phyloP scores from a whole-genome alignment of 2,329 filamentous ascomycete species.

The Sordariomycetes sp. region DNA sequence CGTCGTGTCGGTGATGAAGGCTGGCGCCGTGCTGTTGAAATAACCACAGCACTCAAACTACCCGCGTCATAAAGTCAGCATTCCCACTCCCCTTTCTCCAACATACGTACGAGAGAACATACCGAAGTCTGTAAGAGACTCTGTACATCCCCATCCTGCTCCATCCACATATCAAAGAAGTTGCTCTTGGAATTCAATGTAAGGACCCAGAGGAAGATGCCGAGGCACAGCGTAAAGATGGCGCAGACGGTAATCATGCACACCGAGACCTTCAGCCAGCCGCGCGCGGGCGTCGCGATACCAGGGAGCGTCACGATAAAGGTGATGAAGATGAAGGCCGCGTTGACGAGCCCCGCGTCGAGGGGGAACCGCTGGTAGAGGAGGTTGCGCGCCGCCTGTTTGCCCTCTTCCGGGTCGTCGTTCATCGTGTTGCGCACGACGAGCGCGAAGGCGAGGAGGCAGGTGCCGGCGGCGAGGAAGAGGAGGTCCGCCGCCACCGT shows the following conservation, averaged over 20 bases:
- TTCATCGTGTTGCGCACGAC: conserved; percentile 33
- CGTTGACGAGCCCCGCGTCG: conserved; percentile 54
- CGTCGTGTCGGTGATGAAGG: conserved; percentile 54
- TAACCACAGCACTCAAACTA: conserved; percentile 76
- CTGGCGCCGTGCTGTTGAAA: conserved; percentile 55
- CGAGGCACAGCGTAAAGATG: conserved; percentile 52
- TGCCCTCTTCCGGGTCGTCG: conserved; percentile 27
- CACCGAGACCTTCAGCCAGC: conserved; percentile 57
- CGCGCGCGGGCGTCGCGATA: conserved; percentile 52
- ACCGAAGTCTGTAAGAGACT: conserved; percentile 59
- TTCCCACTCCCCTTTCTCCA: background rate
- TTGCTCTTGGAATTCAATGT: conserved; percentile 55
- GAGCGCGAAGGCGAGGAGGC: conserved; percentile 42
- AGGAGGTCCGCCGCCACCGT: conserved; percentile 33
- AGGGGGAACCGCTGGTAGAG: conserved; percentile 41
- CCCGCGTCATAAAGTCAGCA: background rate
- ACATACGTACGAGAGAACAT: conserved; percentile 13
- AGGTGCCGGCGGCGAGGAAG: conserved; percentile 37
- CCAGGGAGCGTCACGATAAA: conserved; percentile 59
- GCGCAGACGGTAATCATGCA: conserved; percentile 49
- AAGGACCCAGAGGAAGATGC: conserved; percentile 57
- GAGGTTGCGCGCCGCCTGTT: conserved; percentile 34
- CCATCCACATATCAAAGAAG: conserved; percentile 46
- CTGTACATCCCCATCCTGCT: conserved; percentile 43
- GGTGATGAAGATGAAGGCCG: conserved; percentile 55